Evolutionary conservation across 176 grass and related monocot genomes (phyloP), one percentile per base, ranked within the genome.

Genomic region (Poa annua): DNA sequence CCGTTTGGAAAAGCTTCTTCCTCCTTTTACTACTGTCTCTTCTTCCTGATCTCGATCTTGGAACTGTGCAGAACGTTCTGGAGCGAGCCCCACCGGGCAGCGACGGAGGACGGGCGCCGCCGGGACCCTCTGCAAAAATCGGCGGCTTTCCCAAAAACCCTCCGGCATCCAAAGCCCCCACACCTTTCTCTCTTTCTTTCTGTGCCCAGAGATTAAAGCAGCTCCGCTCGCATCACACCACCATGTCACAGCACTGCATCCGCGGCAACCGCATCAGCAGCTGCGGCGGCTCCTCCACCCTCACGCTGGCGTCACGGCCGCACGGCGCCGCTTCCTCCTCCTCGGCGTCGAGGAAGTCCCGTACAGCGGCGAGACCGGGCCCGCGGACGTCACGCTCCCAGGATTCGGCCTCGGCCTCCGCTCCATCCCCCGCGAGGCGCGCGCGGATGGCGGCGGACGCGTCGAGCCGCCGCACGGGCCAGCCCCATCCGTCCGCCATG

Each of bases 311-410:
- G 39, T 67, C 60, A 73, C 25, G 3, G 59, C 32, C 6, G 24
- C 0, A 11, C 0, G 48, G 35, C 0, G 56, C 0, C 0, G 38
- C 38, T 1, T 47, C 45, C 0, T 45, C 0, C 0, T 50, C 38
- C 10, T 47, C 45, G 3, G 35, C 80, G 33, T 44, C 49, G 17
- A 94, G 87, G 85, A 94, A 94, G 13, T n/a, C 48, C 11, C 78
- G 80, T 72, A 96, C 76, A 54, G 91, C 68, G 11, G 59, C 90
- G 71, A 92, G 80, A 1, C 86, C 66, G 0, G 93, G 90, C 0
- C 66, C 74, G 70, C 86, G 80, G 36, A 96, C 93, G 84, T 96
- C 80, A 59, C 73, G 84, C 84, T 91, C 86, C 93, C 93, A 96
- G 50, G 59, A 44, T 3, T 49, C 34, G 13, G 62, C 55, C 80